These are phyloP conservation scores for Panicum hallii DNA, from an alignment of 202 grass and related monocot genomes.

Conservation along the genomic window DNA sequence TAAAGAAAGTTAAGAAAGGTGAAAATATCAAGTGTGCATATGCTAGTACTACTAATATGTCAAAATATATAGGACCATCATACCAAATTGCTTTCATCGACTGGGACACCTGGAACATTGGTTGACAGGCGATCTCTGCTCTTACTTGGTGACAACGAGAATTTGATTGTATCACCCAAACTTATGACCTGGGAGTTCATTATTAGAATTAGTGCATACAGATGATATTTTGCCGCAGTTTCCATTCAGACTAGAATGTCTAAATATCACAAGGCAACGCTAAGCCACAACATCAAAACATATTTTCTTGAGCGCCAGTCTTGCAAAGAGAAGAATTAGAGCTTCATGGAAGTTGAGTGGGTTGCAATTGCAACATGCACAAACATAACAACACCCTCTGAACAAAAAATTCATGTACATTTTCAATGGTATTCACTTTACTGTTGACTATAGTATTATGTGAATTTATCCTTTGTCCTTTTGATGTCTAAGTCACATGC, in stretches of 20 bases:
- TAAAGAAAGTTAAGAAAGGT: constrained; percentile 26
- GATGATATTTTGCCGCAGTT: background rate
- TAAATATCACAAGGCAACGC: background rate
- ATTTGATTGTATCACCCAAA: constrained; percentile 98
- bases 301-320: constrained; percentile 1
- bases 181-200: constrained; percentile 80
- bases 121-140: constrained; percentile 90
- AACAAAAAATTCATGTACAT: background rate
- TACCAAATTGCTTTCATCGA: constrained; percentile 97
- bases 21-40: constrained; percentile 32
- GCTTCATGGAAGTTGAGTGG: constrained; percentile 5
- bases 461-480: background rate
- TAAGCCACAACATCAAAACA: constrained; percentile 12
- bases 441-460: background rate
- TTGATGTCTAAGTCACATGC: background rate
- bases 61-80: constrained; percentile 25
- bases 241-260: background rate
- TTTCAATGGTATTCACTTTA: background rate
- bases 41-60: background rate
- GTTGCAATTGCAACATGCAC: background rate
- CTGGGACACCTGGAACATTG: constrained; percentile 86
- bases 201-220: constrained; percentile 17
- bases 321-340: constrained; percentile 13
- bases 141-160: constrained; percentile 93
- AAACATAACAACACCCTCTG: background rate